Conservation (phyloP, 2,329 filamentous ascomycete species). For the Colletotrichum sp. region DNA sequence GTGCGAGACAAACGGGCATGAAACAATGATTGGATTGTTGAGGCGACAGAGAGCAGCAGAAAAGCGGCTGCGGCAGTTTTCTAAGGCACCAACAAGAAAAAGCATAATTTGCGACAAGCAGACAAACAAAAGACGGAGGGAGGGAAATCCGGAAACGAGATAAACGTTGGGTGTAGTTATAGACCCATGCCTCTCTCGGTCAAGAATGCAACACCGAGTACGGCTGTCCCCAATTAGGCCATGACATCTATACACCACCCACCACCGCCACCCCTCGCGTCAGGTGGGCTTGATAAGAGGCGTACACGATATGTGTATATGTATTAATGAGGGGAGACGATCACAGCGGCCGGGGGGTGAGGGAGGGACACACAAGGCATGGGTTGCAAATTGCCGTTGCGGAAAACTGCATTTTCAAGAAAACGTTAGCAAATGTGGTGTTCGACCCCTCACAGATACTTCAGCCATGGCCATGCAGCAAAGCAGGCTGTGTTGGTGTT, state of each 20-base stretch:
- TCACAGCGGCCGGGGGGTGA: neutral
- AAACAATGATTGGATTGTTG: neutral
- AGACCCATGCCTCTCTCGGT: neutral
- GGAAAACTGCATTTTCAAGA: conserved; percentile 10
- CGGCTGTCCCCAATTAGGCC: conserved; percentile 2
- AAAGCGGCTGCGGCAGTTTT: neutral
- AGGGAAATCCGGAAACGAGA: neutral
- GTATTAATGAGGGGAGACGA: neutral
- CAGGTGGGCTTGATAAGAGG: conserved; percentile 6
- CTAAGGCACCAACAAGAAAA: neutral
- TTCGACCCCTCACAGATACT: neutral
- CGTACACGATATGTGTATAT: neutral
- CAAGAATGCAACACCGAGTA: neutral
- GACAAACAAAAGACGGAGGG: neutral
- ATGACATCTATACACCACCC: neutral
- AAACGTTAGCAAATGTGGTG: neutral
- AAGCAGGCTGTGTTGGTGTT: neutral
- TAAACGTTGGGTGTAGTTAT: neutral
- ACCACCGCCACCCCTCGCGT: neutral
- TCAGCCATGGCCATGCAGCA: neutral
- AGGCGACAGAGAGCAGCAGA: neutral
- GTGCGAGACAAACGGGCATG: neutral
- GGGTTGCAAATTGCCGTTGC: neutral
- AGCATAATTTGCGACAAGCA: neutral
- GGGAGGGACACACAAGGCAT: neutral